Evolutionary conservation across 164 flowering plant species (phyloP).

Genomic region (Sedum album): DNA sequence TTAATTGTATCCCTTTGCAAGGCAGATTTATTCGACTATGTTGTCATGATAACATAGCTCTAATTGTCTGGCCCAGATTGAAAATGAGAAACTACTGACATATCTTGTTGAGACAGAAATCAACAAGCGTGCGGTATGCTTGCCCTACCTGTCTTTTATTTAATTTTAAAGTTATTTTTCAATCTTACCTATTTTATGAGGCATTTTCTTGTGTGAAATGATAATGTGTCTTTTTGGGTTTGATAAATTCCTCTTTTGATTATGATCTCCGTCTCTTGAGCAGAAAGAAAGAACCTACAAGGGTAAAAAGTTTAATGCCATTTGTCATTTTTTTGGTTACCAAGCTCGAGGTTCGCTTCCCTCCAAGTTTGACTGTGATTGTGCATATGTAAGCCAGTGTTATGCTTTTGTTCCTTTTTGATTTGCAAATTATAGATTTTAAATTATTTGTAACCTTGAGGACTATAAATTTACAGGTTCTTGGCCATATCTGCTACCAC

Average conservation of each 20-base stretch:
- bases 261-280: slow-evolving; percentile 6
- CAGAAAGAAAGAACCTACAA: slow-evolving; percentile 98
- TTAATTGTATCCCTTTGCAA: not conserved
- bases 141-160: not conserved
- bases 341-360: slow-evolving; percentile 98
- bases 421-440: not conserved
- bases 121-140: slow-evolving; percentile 69
- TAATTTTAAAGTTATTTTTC: not conserved
- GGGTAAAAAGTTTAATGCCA: slow-evolving; percentile 97
- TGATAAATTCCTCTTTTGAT: not conserved
- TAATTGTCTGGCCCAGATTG: slow-evolving; percentile 51
- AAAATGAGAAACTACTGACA: slow-evolving; percentile 93
- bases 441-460: not conserved
- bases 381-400: slow-evolving; percentile 68
- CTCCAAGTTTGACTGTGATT: slow-evolving; percentile 96
- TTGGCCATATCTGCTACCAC: slow-evolving; percentile 92
- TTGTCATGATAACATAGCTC: slow-evolving; percentile 1
- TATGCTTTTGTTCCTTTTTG: not conserved
- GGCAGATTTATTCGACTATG: not conserved
- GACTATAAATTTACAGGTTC: slow-evolving; percentile 50
- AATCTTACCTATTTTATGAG: not conserved
- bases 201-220: too few relatives aligned
- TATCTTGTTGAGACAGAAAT: slow-evolving; percentile 93
- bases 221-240: not conserved
- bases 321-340: slow-evolving; percentile 98